Percentiles rank a stretch among this genome's conserved stretches.
Conservation (phyloP, 2,329 filamentous ascomycete species). For the Fusarium sp. region DNA sequence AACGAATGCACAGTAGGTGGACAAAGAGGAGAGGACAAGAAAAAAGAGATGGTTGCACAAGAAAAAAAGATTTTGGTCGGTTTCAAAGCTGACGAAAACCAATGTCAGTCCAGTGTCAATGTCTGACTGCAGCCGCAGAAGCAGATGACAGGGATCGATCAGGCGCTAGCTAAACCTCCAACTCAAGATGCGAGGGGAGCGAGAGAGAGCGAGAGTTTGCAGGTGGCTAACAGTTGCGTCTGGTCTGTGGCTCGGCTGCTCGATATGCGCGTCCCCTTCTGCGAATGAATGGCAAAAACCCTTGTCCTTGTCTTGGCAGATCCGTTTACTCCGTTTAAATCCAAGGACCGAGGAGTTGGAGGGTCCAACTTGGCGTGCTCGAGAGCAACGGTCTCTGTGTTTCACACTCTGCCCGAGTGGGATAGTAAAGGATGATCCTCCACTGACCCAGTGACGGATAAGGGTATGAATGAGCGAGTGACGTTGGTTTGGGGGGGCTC, state of each 20-base stretch:
- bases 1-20: constrained; percentile 16
- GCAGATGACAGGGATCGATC: constrained; percentile 17
- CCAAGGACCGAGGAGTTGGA: constrained; percentile 17
- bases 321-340: constrained; percentile 11
- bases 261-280: constrained; percentile 3
- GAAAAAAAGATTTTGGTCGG: constrained; percentile 22
- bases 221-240: constrained; percentile 37
- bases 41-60: constrained; percentile 17
- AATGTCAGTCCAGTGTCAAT: constrained; percentile 1
- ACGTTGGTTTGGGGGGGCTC: constrained; percentile 32
- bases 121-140: constrained; percentile 24
- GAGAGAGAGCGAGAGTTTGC: not conserved
- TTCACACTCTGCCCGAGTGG: constrained; percentile 24
- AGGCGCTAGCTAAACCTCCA: constrained; percentile 6
- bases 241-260: constrained; percentile 29
- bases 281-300: not conserved
- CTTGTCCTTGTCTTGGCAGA: constrained; percentile 18
- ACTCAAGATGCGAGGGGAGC: not conserved
- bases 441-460: constrained; percentile 26
- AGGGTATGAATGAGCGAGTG: constrained; percentile 23
- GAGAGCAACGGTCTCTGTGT: constrained; percentile 21
- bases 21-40: not conserved
- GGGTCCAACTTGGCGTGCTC: constrained; percentile 8
- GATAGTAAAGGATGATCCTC: constrained; percentile 24
- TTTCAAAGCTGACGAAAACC: constrained; percentile 43